Percentiles rank a stretch among this genome's conserved stretches.
Conservation (phyloP, 257 asterid species). For the Linderniella brevidens region DNA sequence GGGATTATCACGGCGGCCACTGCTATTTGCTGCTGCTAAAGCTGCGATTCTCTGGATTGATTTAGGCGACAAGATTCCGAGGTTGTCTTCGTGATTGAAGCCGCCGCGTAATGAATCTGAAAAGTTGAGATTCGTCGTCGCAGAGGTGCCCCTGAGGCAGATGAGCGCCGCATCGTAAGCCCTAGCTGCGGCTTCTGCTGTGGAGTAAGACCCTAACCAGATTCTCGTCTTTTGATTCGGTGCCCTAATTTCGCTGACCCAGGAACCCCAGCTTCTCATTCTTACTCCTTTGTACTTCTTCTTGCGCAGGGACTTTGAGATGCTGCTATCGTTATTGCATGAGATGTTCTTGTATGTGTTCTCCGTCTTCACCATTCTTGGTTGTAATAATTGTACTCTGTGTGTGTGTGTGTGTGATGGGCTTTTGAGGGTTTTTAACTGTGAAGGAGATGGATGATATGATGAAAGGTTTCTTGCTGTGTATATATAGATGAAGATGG, state of each 20-base stretch:
- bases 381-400: too few relatives aligned
- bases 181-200: conserved; percentile 91
- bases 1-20: too few relatives aligned
- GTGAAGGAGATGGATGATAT: not conserved
- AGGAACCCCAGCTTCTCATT: conserved; percentile 57
- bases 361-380: conserved; percentile 26
- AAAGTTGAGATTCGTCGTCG: conserved; percentile 43
- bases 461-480: too few relatives aligned
- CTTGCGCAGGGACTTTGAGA: conserved; percentile 15
- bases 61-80: conserved; percentile 43
- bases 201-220: conserved; percentile 93
- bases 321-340: too few relatives aligned
- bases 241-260: conserved; percentile 71
- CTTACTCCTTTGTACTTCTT: conserved; percentile 90
- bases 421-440: not conserved
- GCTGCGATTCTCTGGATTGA: conserved; percentile 71
- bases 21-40: conserved; percentile 12
- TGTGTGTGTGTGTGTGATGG: too few relatives aligned
- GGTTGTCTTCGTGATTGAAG: conserved; percentile 1
- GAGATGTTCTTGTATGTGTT: too few relatives aligned
- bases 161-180: conserved; percentile 90
- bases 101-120: conserved; percentile 14
- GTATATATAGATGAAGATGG: too few relatives aligned
- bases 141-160: conserved; percentile 58
- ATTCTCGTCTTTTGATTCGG: conserved; percentile 87